These are phyloP conservation scores for Quaeritorhiza haematococci DNA, from an alignment of 371 early-diverging fungal genomes.

Conservation along the genomic window DNA sequence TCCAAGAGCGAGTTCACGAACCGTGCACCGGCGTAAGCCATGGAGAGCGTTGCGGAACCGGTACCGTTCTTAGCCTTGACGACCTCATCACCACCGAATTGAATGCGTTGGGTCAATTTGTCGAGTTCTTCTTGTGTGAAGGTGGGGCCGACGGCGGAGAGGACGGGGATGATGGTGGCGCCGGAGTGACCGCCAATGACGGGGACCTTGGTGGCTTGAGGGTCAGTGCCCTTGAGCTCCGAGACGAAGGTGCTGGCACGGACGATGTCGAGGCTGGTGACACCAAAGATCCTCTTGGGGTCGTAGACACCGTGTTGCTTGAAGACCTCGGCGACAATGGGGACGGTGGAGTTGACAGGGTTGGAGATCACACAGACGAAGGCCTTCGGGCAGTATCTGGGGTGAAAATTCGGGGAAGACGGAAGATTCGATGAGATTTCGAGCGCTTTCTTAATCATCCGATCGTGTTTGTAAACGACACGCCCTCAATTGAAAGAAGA, in stretches of 20 bases:
- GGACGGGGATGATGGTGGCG: constrained; percentile 94
- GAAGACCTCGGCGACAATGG: constrained; percentile 95
- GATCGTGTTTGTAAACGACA: background rate
- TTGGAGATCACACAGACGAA: constrained; percentile 95
- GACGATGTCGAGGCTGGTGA: constrained; percentile 96
- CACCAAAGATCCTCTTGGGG: constrained; percentile 94
- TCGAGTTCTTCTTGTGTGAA: constrained; percentile 90
- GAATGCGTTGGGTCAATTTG: constrained; percentile 93
- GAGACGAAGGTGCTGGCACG: constrained; percentile 95
- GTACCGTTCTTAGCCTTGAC: constrained; percentile 98
- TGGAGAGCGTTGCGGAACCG: constrained; percentile 96
- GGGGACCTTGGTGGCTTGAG: constrained; percentile 73
- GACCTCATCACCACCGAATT: constrained; percentile 99
- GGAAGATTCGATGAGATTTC: background rate
- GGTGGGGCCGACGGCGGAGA: constrained; percentile 71
- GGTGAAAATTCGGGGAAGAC: background rate
- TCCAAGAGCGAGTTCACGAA: constrained; percentile 90
- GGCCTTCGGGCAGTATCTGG: constrained; percentile 90
- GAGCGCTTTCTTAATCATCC: background rate
- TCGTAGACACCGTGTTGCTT: constrained; percentile 91
- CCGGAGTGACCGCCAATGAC: constrained; percentile 99
- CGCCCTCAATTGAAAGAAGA: background rate
- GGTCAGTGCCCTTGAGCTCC: constrained; percentile 70
- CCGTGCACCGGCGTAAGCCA: constrained; percentile 97
- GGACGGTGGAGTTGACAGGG: constrained; percentile 99